Evolutionary conservation across 495 filamentous ascomycete species (phyloP).

Genomic region (Neurospora sublineolata): DNA sequence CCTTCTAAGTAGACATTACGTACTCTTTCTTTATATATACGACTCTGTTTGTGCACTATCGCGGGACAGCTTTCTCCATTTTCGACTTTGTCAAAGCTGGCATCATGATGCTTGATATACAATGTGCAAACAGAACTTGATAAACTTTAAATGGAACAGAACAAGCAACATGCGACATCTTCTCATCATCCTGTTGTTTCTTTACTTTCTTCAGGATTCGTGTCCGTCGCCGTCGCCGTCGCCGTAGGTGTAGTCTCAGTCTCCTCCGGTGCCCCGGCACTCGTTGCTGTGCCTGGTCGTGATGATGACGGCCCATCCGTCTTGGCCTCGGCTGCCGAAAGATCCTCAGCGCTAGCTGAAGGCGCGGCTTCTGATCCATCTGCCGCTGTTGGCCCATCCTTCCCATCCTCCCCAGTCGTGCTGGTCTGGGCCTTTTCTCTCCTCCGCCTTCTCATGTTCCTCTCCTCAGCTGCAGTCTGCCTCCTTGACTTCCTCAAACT

Average conservation of each 20-base stretch:
- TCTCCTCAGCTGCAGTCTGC: slow-evolving; percentile 62
- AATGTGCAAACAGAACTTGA: neutral
- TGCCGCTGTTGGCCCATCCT: neutral
- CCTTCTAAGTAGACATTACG: neutral
- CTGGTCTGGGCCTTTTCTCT: slow-evolving; percentile 36
- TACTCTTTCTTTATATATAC: neutral
- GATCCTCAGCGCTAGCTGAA: slow-evolving; percentile 1
- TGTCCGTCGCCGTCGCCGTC: slow-evolving; percentile 2
- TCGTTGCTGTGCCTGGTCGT: neutral
- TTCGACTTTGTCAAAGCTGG: neutral
- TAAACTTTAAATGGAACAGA: neutral
- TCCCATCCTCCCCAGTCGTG: slow-evolving; percentile 13
- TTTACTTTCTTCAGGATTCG: neutral
- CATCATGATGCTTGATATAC: neutral
- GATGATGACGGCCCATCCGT: neutral
- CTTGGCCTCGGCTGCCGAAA: slow-evolving; percentile 1
- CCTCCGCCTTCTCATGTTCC: slow-evolving; percentile 44
- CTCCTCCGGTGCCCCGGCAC: neutral
- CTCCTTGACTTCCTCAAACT: slow-evolving; percentile 47
- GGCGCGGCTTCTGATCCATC: neutral
- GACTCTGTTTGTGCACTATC: neutral
- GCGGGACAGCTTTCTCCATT: neutral
- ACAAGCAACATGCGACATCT: neutral
- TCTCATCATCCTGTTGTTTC: neutral
- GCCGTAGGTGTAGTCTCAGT: slow-evolving; percentile 10